These are phyloP conservation scores for Chenopodium album DNA, from an alignment of 148 eudicot species.

Conservation along the genomic window DNA sequence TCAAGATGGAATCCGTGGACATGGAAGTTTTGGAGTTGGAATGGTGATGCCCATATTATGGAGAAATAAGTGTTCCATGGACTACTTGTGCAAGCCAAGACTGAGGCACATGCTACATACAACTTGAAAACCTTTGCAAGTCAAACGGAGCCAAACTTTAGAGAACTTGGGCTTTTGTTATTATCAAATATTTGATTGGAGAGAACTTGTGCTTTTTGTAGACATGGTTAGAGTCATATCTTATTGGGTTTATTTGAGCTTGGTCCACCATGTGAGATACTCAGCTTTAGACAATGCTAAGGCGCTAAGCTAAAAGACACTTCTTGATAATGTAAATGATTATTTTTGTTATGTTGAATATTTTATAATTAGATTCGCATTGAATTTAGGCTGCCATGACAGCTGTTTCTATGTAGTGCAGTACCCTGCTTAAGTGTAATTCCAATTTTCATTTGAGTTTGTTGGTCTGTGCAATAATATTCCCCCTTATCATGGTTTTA, in stretches of 20 bases:
- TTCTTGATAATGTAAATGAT: not conserved
- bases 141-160: not conserved
- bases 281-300: not conserved
- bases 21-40: too few relatives aligned
- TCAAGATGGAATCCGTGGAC: too few relatives aligned
- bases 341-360: not conserved
- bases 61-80: too few relatives aligned
- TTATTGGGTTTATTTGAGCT: not conserved
- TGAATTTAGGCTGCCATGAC: not conserved
- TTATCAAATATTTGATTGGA: too few relatives aligned
- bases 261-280: not conserved
- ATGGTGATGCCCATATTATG: too few relatives aligned
- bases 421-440: not conserved
- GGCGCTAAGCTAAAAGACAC: not conserved
- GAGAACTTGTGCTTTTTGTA: not conserved
- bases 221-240: not conserved
- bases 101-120: too few relatives aligned
- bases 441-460: not conserved
- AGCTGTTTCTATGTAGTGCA: slow-evolving; percentile 1
- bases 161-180: not conserved
- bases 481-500: not conserved
- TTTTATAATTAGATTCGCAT: not conserved
- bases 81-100: too few relatives aligned
- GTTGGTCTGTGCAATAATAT: not conserved
- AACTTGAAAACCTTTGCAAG: not conserved